Percentiles rank a stretch among this genome's conserved stretches.
These are phyloP conservation scores for Allodekkera sacchari DNA, from an alignment of 805 yeast genomes.

Conservation along the genomic window DNA sequence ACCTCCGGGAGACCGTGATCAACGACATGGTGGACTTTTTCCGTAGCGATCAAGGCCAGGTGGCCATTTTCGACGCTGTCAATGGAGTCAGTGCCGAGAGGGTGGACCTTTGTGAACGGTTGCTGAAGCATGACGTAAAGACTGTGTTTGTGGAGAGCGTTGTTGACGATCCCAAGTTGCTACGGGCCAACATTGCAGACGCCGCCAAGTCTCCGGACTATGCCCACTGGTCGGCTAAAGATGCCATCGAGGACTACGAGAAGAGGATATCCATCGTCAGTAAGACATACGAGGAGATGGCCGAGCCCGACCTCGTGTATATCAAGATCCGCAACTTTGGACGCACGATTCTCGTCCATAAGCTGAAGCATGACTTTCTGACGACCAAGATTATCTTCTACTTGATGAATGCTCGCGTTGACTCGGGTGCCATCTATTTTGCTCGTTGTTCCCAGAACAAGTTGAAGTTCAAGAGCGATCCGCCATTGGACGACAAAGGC, in stretches of 20 bases:
- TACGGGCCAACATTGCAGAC: conserved; percentile 70
- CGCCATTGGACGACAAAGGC: conserved; percentile 73
- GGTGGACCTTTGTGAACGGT: conserved; percentile 42
- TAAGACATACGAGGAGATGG: conserved; percentile 67
- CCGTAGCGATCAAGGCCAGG: conserved; percentile 75
- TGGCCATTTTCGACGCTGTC: conserved; percentile 93
- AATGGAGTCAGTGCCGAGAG: conserved; percentile 74
- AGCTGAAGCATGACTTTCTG: conserved; percentile 80
- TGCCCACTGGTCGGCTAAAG: conserved; percentile 59
- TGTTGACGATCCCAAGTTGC: conserved; percentile 61
- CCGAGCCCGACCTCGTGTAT: conserved; percentile 51
- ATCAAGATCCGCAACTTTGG: conserved; percentile 90
- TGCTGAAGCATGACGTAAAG: conserved; percentile 55
- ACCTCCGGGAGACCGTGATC: conserved; percentile 55
- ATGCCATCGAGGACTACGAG: conserved; percentile 71
- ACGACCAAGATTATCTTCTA: conserved; percentile 87
- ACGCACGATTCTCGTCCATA: conserved; percentile 68
- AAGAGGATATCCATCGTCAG: conserved; percentile 61
- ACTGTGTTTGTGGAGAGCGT: conserved; percentile 83
- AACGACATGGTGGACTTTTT: conserved; percentile 66
- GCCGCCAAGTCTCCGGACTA: conserved; percentile 89
- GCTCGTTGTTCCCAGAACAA: conserved; percentile 69
- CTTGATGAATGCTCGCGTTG: conserved; percentile 82
- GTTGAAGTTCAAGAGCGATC: conserved; percentile 63
- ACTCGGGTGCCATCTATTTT: conserved; percentile 84